Base-by-base conservation (phyloP, 2,329 filamentous ascomycete species). In the Fusarium tjaetaba region DNA sequence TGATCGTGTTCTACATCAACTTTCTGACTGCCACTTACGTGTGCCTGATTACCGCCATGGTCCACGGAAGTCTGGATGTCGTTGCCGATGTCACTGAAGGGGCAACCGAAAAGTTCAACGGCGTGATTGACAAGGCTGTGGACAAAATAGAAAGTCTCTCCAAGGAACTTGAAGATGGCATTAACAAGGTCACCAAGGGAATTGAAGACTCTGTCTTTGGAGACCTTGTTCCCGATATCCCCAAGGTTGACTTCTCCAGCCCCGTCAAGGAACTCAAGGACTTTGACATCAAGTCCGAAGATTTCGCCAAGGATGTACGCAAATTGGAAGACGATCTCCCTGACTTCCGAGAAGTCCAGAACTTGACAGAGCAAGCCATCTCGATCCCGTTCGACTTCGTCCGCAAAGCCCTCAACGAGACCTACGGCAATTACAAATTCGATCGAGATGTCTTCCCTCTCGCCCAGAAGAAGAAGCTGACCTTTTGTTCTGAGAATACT, bases 1-100 rank as follows among this genome's bases (percentile, higher is more conserved):
- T 98, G 61, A 91, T 98, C 71, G 87, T 98, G 73, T 99, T 98
- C 83, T 90, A 95, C 80, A 95, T 99, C 85, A 94, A 97, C 81
- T 92, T 98, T 84, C 88, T 97, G 83, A 95, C 94, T 49, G 92
- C 92, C 57, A 98, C 95, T 22, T 98, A 97, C 79, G 88, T 94
- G 74, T 99, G 96, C 79, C 88, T 99, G 59, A 94, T 97, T 79
- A 94, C 94, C 36, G 89, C 97, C 72, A 91, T 94, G 53, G 88
- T 98, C 63, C 90, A 93, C 72, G 94, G 94, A 71, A 93, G 91
- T 77, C 85, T 98, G 58, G 90, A 94, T 58, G 91, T 91, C 49
- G 93, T 87, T 10, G 83, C 86, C 18, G 82, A 87, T 57, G 82
- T 85, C 16, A 86, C 89, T 67, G 86, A 89, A 74, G 82, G 86